A percentile compares a stretch with the other conserved stretches of the same genome.
phyloP scores from a whole-genome alignment of 192 early-diverging fungal genomes.

The Mortierella antarctica region DNA sequence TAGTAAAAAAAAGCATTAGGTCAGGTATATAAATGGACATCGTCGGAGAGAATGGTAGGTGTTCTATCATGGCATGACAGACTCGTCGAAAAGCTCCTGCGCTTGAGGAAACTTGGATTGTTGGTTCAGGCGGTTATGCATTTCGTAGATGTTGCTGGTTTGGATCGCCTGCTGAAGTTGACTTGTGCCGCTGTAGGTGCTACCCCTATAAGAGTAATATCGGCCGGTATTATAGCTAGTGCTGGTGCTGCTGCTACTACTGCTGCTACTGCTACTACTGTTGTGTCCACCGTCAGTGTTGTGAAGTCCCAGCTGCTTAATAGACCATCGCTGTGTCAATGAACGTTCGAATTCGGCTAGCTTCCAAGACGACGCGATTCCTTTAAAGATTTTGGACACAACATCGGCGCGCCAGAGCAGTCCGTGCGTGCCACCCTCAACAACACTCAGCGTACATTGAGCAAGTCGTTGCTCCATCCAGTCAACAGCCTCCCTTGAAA shows the following conservation, averaged over 20 bases:
- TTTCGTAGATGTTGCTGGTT: constrained; percentile 49
- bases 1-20: too few species aligned
- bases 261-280: neutral
- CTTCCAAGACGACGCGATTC: constrained; percentile 52
- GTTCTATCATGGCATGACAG: too few species aligned
- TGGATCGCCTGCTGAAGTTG: constrained; percentile 47
- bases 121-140: too few species aligned
- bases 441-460: constrained; percentile 52
- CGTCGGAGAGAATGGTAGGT: too few species aligned
- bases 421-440: constrained; percentile 55
- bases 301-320: constrained; percentile 43
- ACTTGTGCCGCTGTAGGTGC: constrained; percentile 13
- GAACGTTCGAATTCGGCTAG: constrained; percentile 50
- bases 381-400: constrained; percentile 54
- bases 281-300: constrained; percentile 4
- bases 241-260: neutral
- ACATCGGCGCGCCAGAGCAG: constrained; percentile 55
- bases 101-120: too few species aligned
- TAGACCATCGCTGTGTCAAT: constrained; percentile 50
- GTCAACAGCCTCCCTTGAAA: constrained; percentile 51
- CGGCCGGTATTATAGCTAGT: neutral
- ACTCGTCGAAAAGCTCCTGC: too few species aligned
- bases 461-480: constrained; percentile 55
- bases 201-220: constrained; percentile 29
- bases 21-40: too few species aligned